Evolutionary conservation across 805 yeast species (phyloP).

Genomic region (Schizosaccharomyces octosporus): DNA sequence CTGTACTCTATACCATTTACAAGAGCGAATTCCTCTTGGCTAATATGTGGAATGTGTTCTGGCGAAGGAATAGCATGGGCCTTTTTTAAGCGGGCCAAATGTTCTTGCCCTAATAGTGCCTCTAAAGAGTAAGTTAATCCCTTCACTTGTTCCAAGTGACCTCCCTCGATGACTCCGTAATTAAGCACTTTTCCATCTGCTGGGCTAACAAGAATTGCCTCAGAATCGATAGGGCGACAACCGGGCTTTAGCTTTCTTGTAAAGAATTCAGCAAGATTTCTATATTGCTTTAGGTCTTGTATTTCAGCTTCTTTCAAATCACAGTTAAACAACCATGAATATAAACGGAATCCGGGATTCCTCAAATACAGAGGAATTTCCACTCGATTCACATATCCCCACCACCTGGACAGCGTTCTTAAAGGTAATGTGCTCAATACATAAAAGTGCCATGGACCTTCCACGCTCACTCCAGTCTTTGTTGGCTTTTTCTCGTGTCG

Average conservation of each 20-base stretch:
- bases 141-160: slow-evolving; percentile 71
- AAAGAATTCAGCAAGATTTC: slow-evolving; percentile 73
- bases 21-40: slow-evolving; percentile 38
- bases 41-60: slow-evolving; percentile 4
- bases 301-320: slow-evolving; percentile 73
- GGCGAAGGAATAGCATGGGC: slow-evolving; percentile 13
- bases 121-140: slow-evolving; percentile 84
- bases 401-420: slow-evolving; percentile 68
- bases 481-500: not conserved
- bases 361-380: slow-evolving; percentile 75
- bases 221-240: slow-evolving; percentile 46
- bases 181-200: slow-evolving; percentile 80
- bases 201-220: slow-evolving; percentile 54
- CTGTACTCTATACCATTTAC: slow-evolving; percentile 51
- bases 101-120: slow-evolving; percentile 43
- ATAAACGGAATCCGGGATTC: slow-evolving; percentile 53
- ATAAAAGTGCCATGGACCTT: slow-evolving; percentile 1
- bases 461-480: not conserved
- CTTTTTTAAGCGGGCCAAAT: slow-evolving; percentile 18
- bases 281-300: slow-evolving; percentile 47
- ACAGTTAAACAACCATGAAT: slow-evolving; percentile 63
- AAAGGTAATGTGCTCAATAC: slow-evolving; percentile 32
- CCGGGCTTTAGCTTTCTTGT: slow-evolving; percentile 61
- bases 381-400: slow-evolving; percentile 79
- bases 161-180: slow-evolving; percentile 57